phyloP scores from a whole-genome alignment of 192 early-diverging fungal genomes.

The Rhizoclosmatium globosum region DNA sequence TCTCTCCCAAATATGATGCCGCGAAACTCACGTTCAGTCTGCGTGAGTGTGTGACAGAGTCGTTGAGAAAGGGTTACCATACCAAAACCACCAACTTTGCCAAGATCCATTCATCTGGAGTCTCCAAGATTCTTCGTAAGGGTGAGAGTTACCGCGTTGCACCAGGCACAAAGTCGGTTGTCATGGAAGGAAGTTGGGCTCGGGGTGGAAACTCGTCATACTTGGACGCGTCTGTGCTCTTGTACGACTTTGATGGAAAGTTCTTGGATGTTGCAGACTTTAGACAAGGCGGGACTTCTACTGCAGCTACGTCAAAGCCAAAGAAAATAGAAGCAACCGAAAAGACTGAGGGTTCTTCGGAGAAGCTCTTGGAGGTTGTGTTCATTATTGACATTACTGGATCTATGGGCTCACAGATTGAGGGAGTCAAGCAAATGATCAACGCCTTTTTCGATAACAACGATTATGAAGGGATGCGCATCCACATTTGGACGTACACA shows the following conservation, averaged over 20 bases:
- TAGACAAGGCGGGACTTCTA: background rate
- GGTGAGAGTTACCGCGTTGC: slow-evolving; percentile 42
- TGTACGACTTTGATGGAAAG: slow-evolving; percentile 37
- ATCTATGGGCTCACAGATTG: slow-evolving; percentile 34
- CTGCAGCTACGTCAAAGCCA: too few species aligned
- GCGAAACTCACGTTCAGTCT: slow-evolving; percentile 29
- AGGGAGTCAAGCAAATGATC: slow-evolving; percentile 40
- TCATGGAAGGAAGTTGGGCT: slow-evolving; percentile 49
- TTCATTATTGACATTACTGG: slow-evolving; percentile 37
- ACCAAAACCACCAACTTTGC: slow-evolving; percentile 43
- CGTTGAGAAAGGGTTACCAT: slow-evolving; percentile 46
- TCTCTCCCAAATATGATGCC: slow-evolving; percentile 11
- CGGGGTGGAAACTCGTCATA: slow-evolving; percentile 7
- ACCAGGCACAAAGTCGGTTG: slow-evolving; percentile 36
- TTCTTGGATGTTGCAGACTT: slow-evolving; percentile 19
- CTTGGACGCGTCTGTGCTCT: slow-evolving; percentile 41
- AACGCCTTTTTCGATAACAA: slow-evolving; percentile 12
- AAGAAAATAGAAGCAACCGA: too few species aligned
- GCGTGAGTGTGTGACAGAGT: slow-evolving; percentile 28
- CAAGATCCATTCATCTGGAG: slow-evolving; percentile 39
- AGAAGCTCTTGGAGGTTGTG: slow-evolving; percentile 30
- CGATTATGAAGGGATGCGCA: slow-evolving; percentile 7
- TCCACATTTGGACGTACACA: slow-evolving; percentile 39
- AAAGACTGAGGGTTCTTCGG: too few species aligned
- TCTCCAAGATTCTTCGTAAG: slow-evolving; percentile 44